Base-by-base conservation (phyloP, 495 filamentous ascomycete genomes). In the Aspergillus homomorphus region DNA sequence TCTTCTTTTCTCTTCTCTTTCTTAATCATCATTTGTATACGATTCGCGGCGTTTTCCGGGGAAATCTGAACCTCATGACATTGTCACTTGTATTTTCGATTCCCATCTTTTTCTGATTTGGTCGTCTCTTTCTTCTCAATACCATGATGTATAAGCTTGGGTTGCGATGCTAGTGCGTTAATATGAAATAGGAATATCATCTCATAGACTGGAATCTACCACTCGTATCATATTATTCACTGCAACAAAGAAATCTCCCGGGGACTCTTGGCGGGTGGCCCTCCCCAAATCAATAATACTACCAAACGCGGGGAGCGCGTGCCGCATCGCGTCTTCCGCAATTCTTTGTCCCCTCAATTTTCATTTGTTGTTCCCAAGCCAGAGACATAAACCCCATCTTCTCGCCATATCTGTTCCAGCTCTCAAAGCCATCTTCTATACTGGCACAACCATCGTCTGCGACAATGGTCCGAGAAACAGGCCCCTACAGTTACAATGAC, bases 401-500 rank as follows among this genome's bases (percentile, higher is more conserved):
- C 10, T 14, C 10, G 33, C 33, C 12, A 38, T 38, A 5, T 38
- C 33, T 38, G 10, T n/a, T n/a, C n/a, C 33, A 38, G 8, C 2
- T 10, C 8, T 7, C 33, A 2, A 38, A 12, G 33, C 33, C 33
- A 2, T 7, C 26, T 28, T 12, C 5, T 2, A 38, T 10, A 12
- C 12, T 9, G 33, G 2, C 10, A 38, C 33, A 38, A 7, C 33
- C 12, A 2, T 14, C 12, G 12, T 23, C 2, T 18, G 63, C 24
- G 46, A 55, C 19, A 18, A 50, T 18, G 64, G 33, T 38, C 12
- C 33, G 33, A 38, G 33, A 38, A 38, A 38, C 33, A 5, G 33
- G 33, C 33, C 33, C 33, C 33, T 38, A 38, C 33, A 38, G 58
- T 51, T 82, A 82, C 63, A 74, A 85, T 69, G 82, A 96, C 66